Base-by-base conservation (phyloP, 2,329 filamentous ascomycete genomes). In the Pyrenophora graminea region DNA sequence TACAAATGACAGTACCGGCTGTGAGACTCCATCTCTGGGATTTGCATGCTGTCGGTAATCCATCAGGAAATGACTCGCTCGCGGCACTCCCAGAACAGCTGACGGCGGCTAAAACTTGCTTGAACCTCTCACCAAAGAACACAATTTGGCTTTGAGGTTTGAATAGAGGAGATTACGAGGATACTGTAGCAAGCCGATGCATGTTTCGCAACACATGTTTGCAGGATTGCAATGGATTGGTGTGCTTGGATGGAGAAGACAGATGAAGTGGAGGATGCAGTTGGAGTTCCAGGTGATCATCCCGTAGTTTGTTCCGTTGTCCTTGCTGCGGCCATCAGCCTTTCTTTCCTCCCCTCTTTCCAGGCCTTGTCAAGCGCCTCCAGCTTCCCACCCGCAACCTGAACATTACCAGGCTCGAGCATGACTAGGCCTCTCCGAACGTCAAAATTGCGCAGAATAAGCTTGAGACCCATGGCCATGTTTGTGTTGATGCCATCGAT, bases 361-460 rank as follows among this genome's bases (percentile, higher is more conserved):
- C 93, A 97, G 6, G 80, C 80, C 67, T 84, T 86, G 67, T 97
- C 90, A 80, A 91, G 84, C 0, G 78, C 79, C 47, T 97, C 91
- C 38, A 97, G 82, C 75, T 90, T 95, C 0, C 94, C 94, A 2
- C 94, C 94, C n/a, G 97, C 74, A 2, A 96, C 68, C n/a, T 83
- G 80, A 46, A 85, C 86, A 49, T 73, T 85, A 2, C 76, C 77
- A 1, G 90, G 86, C 56, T 91, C 87, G 17, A 99, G 77, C 72
- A 97, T 75, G n/a, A 96, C 66, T 42, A 89, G 82, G 0, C 91
- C 94, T 48, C 93, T 81, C 4, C 89, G 84, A 2, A 95, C 84
- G 5, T 85, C 79, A 3, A 83, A 80, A 56, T 85, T 79, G 59
- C 79, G 85, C 41, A 99, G 72, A 34, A 96, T 63, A 19, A 97